A percentile compares a stretch with the other conserved stretches of the same genome.
phyloP scores from a whole-genome alignment of 2,329 filamentous ascomycete species.

The Colletotrichum limetticola region DNA sequence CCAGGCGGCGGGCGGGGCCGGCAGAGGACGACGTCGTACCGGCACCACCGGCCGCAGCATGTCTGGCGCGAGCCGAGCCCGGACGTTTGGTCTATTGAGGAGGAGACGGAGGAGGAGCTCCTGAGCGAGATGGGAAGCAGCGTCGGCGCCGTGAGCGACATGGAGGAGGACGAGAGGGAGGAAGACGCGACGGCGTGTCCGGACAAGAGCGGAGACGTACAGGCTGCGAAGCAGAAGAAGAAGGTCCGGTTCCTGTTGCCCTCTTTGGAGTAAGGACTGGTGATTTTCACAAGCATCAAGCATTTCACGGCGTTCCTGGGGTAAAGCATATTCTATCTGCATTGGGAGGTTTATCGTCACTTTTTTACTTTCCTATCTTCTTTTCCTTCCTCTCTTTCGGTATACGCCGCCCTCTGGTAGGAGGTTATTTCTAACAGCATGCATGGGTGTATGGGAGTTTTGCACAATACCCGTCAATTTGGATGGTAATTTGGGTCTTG shows the following conservation, averaged over 20 bases:
- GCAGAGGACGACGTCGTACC: conserved; percentile 43
- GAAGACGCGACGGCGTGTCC: conserved; percentile 35
- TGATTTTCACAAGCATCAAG: neutral
- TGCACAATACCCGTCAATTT: conserved; percentile 19
- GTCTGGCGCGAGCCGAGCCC: conserved; percentile 69
- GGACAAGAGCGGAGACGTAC: conserved; percentile 43
- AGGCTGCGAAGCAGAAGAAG: conserved; percentile 63
- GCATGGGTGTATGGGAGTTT: conserved; percentile 19
- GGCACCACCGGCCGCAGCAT: conserved; percentile 53
- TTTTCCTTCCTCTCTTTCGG: conserved; percentile 4
- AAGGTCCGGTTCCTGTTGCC: conserved; percentile 66
- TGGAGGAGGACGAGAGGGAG: conserved; percentile 34
- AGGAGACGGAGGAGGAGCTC: conserved; percentile 66
- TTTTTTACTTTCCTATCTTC: too few species aligned
- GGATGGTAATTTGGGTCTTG: conserved; percentile 11
- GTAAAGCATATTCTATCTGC: conserved; percentile 26
- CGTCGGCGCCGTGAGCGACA: conserved; percentile 42
- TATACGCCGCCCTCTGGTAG: conserved; percentile 19
- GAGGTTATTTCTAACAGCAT: conserved; percentile 1
- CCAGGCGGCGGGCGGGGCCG: conserved; percentile 43
- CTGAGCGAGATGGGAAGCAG: conserved; percentile 54
- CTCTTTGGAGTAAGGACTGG: conserved; percentile 44
- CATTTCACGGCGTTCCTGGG: conserved; percentile 25
- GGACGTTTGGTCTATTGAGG: conserved; percentile 69
- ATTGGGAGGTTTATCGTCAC: conserved; percentile 38